These are phyloP conservation scores for Debaryomycetaceae sp. DNA, from an alignment of 1,139 yeast species.

Conservation along the genomic window DNA sequence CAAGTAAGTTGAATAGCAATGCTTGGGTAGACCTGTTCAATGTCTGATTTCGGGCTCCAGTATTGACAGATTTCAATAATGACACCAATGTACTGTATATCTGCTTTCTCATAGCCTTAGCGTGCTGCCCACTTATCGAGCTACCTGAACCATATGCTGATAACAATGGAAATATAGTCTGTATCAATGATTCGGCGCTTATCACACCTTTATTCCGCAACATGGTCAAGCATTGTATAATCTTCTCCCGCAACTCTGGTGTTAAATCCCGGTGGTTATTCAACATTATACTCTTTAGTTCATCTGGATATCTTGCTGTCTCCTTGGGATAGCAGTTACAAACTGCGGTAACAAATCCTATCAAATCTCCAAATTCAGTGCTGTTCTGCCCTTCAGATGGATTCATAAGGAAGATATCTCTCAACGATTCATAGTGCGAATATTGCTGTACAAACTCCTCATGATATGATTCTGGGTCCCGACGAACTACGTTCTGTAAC, in stretches of 20 bases:
- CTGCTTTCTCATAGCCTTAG: constrained; percentile 78
- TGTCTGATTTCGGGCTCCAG: constrained; percentile 82
- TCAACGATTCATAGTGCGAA: constrained; percentile 83
- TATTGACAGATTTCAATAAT: constrained; percentile 74
- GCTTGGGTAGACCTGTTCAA: constrained; percentile 90
- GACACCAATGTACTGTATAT: constrained; percentile 77
- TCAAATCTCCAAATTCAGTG: constrained; percentile 73
- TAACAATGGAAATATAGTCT: constrained; percentile 82
- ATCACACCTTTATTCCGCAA: constrained; percentile 84
- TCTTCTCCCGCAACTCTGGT: constrained; percentile 86
- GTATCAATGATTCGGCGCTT: constrained; percentile 74
- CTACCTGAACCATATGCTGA: constrained; percentile 44
- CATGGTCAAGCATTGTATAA: constrained; percentile 86
- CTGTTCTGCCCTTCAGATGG: constrained; percentile 60
- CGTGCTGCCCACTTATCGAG: constrained; percentile 63
- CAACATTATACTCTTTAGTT: constrained; percentile 61
- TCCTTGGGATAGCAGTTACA: constrained; percentile 87
- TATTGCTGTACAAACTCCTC: constrained; percentile 93
- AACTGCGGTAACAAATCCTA: constrained; percentile 90
- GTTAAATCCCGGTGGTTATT: constrained; percentile 78
- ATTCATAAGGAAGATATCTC: constrained; percentile 78
- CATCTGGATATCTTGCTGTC: constrained; percentile 79
- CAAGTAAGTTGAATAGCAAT: constrained; percentile 76
- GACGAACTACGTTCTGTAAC: constrained; percentile 83
- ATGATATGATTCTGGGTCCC: constrained; percentile 90